Conservation (phyloP, 169 alveolate genomes). For the Babesia ovata region DNA sequence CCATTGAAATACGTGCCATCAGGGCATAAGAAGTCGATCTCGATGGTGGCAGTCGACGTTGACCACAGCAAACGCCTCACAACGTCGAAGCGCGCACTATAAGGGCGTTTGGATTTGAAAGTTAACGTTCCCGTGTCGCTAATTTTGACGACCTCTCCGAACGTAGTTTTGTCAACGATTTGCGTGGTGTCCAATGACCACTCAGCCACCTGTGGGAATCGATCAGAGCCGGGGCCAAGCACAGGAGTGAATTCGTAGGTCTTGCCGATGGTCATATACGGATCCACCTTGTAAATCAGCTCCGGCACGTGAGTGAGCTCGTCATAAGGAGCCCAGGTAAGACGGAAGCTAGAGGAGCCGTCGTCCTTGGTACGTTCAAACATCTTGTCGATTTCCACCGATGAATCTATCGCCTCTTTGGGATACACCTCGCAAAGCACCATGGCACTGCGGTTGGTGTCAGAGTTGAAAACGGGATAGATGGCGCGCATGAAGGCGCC, state of each 20-base stretch:
- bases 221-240: neutral
- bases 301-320: conserved; percentile 20
- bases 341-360: conserved; percentile 10
- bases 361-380: neutral
- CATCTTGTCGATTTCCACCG: conserved; percentile 6
- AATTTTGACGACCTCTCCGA: conserved; percentile 4
- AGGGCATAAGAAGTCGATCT: conserved; percentile 60
- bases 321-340: conserved; percentile 31
- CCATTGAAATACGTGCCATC: conserved; percentile 72
- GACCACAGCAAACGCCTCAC: conserved; percentile 50
- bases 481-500: conserved; percentile 13
- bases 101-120: conserved; percentile 12
- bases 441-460: conserved; percentile 8
- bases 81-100: conserved; percentile 22
- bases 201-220: conserved; percentile 15
- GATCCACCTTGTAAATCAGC: neutral
- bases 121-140: conserved; percentile 25
- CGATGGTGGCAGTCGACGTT: conserved; percentile 6
- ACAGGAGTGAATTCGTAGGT: neutral
- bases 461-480: neutral
- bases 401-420: neutral
- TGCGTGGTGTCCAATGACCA: conserved; percentile 4
- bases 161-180: conserved; percentile 14
- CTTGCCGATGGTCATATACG: neutral
- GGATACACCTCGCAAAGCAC: conserved; percentile 21